A percentile compares a stretch with the other conserved stretches of the same genome.
Evolutionary conservation across 2,329 filamentous ascomycete species (phyloP).

Genomic region (Ilyonectria sp.): DNA sequence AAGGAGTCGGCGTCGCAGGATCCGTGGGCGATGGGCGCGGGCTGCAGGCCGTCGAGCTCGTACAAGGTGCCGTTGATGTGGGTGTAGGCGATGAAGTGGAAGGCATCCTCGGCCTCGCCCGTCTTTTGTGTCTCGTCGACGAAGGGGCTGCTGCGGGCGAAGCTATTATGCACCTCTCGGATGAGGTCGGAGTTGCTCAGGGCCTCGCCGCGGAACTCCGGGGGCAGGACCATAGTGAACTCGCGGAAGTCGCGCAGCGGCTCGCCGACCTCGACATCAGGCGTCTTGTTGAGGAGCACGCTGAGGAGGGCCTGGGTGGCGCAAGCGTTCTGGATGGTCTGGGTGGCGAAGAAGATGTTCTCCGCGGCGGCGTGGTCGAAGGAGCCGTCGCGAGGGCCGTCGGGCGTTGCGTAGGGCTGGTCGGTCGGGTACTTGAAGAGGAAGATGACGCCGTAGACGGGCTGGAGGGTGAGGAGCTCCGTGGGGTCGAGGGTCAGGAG

Average conservation of each 20-base stretch:
- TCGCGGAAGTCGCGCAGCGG: conserved; percentile 85
- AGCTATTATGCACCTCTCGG: conserved; percentile 88
- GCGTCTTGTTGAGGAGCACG: conserved; percentile 88
- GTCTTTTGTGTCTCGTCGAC: conserved; percentile 85
- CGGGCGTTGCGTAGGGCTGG: conserved; percentile 70
- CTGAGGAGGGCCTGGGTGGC: conserved; percentile 95
- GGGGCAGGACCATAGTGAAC: conserved; percentile 87
- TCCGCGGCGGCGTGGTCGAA: conserved; percentile 85
- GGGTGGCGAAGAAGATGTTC: conserved; percentile 91
- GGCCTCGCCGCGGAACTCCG: conserved; percentile 76
- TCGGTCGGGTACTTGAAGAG: conserved; percentile 96
- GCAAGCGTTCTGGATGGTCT: conserved; percentile 99
- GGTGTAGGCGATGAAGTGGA: conserved; percentile 98
- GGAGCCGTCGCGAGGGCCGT: conserved; percentile 82
- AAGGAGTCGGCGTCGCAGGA: conserved; percentile 80
- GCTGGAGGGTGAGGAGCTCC: conserved; percentile 78
- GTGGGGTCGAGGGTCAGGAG: conserved; percentile 89
- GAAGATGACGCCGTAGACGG: conserved; percentile 96
- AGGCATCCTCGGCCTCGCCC: conserved; percentile 86
- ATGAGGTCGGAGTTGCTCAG: conserved; percentile 77
- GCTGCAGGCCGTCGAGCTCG: conserved; percentile 95
- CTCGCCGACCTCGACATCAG: conserved; percentile 78
- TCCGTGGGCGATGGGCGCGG: conserved; percentile 92
- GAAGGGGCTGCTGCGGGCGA: conserved; percentile 90
- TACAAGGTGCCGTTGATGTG: conserved; percentile 85